Evolutionary conservation across 257 asterid species (phyloP), one percentile per base, ranked within the genome.

Genomic region (Fraxinus excelsior): DNA sequence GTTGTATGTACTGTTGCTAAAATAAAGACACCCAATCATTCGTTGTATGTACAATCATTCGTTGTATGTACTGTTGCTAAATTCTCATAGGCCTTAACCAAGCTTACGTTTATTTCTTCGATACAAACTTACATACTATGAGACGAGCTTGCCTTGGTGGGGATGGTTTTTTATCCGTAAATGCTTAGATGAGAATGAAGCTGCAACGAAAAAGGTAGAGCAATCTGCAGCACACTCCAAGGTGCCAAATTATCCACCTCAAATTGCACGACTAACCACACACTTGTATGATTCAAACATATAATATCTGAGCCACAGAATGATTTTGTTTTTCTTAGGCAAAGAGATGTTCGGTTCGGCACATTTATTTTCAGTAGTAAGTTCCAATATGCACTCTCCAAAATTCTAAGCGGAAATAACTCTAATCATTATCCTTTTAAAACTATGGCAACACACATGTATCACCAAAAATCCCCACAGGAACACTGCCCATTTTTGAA

Each of bases 391-490:
- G 64, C 1, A 53, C 6, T 53, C 21, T 18, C 10, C 64, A 18
- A 53, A 53, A 7, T 53, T 53, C 25, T 18, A 5, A 19, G 64
- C 26, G 28, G 28, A 53, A 53, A 19, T 6, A n/a, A 4, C 10
- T 19, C 25, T 53, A 53, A 19, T 49, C 1, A 6, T 14, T 13
- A 13, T 51, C 23, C 60, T 51, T 51, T 51, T 51, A 18, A 51
- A 49, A 7, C 60, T 49, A 49, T 13, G 23, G 0, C n/a, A 49
- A 29, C 23, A 16, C 60, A 74, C 28, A 13, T 19, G 19, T 69
- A 56, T 89, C 86, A 90, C 92, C 95, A 91, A 80, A 84, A 91
- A 86, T 90, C 92, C 58, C 82, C 87, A 80, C 93, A 90, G 46
- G 96, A 85, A 80, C 97, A 89, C 53, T 65, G 56, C 40, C 96